phyloP scores from a whole-genome alignment of 2,329 filamentous ascomycete genomes.

The Monosporascus sp. region DNA sequence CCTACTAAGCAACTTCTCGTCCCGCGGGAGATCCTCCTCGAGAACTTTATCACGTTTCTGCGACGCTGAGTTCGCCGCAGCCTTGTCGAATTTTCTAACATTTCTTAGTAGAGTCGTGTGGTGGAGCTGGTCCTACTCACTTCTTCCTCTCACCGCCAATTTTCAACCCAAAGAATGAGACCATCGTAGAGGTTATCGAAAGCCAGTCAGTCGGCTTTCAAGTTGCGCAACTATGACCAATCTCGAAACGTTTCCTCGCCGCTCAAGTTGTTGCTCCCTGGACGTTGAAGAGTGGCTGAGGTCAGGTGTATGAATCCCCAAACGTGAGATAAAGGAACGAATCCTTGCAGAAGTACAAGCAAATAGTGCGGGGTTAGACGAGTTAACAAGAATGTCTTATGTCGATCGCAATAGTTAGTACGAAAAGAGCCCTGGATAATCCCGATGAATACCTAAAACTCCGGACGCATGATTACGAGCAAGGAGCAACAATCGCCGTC shows the following conservation, averaged over 20 bases:
- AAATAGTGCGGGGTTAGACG: constrained; percentile 15
- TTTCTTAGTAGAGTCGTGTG: not conserved
- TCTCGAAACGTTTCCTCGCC: constrained; percentile 5
- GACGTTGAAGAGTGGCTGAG: not conserved
- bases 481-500: not conserved
- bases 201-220: constrained; percentile 1
- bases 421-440: constrained; percentile 5
- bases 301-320: not conserved
- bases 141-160: constrained; percentile 53
- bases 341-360: constrained; percentile 10
- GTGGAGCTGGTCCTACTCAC: constrained; percentile 31
- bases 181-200: constrained; percentile 34
- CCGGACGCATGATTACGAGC: constrained; percentile 4
- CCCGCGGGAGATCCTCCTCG: constrained; percentile 2
- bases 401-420: constrained; percentile 18
- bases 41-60: constrained; percentile 8
- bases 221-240: constrained; percentile 5
- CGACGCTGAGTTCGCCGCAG: constrained; percentile 22
- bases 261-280: not conserved
- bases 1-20: constrained; percentile 8
- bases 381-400: constrained; percentile 14
- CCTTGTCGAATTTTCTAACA: constrained; percentile 29
- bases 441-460: not conserved
- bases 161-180: constrained; percentile 54
- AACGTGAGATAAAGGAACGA: not conserved